Base-by-base conservation (phyloP, 495 filamentous ascomycete genomes). In the Tuber borchii region DNA sequence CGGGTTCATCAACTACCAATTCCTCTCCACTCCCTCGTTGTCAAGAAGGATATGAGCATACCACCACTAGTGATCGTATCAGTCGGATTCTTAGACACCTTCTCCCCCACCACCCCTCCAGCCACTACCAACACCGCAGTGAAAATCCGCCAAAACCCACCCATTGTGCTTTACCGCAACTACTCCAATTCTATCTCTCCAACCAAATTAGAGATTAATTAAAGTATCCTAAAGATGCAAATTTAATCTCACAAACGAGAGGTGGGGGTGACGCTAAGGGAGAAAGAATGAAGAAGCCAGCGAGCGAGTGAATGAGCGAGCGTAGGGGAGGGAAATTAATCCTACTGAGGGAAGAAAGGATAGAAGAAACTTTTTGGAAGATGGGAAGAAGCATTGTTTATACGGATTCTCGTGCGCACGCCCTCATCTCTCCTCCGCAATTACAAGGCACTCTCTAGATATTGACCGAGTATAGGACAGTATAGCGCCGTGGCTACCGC, bases 21-120 rank as follows among this genome's bases (percentile, higher is more conserved):
- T 44, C 68, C 46, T 19, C 19, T 42, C 12, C 5, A 0, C 17
- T 20, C 40, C 2, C n/a, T 12, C 31, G 46, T 9, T 40, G 12
- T 20, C 42, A 19, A 71, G 12, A 7, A 56, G 14, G 26, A 61
- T 19, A 56, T 40, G 2, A 69, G 8, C 42, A 43, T 81, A 82
- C 81, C 81, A 2, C 70, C 81, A 42, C 81, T 83, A 4, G 81
- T 83, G 37, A 83, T 82, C 0, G 81, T 83, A 69, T 83, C 81
- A 12, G 81, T 83, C 43, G 78, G 75, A 46, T 83, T 76, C 46
- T 82, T 75, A 1, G 75, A 79, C 3, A 73, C 74, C 14, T 79
- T 80, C 26, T 76, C 34, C 17, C 77, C 74, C 34, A 45, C 70
- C 17, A 26, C 70, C 3, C 26, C 40, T 45, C 16, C 22, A 26